Base-by-base conservation (phyloP, 148 eudicot species). In the Persicaria tinctoria region DNA sequence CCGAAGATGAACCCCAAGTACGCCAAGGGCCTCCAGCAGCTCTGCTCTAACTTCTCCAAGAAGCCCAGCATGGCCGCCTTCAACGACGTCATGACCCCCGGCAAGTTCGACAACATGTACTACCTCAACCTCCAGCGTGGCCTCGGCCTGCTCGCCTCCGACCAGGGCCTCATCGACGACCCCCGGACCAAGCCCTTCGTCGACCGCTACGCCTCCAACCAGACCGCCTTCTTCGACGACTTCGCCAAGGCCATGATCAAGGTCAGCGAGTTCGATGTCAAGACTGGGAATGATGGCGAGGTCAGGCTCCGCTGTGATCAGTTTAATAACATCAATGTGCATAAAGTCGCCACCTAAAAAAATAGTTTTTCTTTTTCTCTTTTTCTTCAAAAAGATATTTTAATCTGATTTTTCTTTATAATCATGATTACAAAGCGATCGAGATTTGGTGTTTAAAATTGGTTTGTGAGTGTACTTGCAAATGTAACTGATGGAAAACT, bases 61-160 rank as follows among this genome's bases (percentile, higher is more conserved):
- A 86, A 88, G 73, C 44, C 81, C 0, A 20, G 83, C 2, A 81
- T 90, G 18, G 85, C 95, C 0, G 93, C 95, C 4, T 92, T 84
- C 76, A 88, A 87, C 46, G 97, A 92, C 51, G 89, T 85, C 8
- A 84, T 88, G 83, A 84, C 89, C 56, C 91, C 95, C 0, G 89
- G 89, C 44, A 92, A 86, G 76, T 92, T 92, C 57, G 95, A 92
- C 77, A 92, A 92, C 86, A 85, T 82, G 83, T 90, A 86, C 69
- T 90, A 64, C 53, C 11, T 73, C 10, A 89, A 92, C 70, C 78
- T 89, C 73, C 87, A 86, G 73, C 81, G 69, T 8, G 97, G 97
- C 20, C 73, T 88, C 5, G 94, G 91, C 3, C 69, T 92, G 60
- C 75, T 90, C 51, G 85, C 88, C 0, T 77, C 89, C 0, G 94